Base-by-base conservation (phyloP, 2,329 filamentous ascomycete species). In the Penicillium sp. region DNA sequence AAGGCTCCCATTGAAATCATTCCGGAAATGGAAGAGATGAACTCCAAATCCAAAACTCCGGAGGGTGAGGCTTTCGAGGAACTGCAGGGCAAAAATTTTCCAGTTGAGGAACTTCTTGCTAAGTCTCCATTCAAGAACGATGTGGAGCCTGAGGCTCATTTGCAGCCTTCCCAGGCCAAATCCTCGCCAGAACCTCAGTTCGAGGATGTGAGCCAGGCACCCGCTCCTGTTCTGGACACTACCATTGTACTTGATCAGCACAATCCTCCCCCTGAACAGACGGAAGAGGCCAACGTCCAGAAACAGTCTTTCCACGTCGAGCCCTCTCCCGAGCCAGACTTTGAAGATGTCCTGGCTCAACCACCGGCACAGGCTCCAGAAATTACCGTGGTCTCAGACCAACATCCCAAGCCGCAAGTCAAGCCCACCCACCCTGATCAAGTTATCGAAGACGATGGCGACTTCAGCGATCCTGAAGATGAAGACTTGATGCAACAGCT, bases 391-490 rank as follows among this genome's bases (percentile, higher is more conserved):
- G 64, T 71, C 6, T 54, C 65, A 23, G 62, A 69, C 8, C 65
- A 67, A 9, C 28, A 51, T 7, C 29, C 33, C 8, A 44, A 51
- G 9, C 49, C 62, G 24, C 52, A 49, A 24, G 47, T 42, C 48
- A 59, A 53, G 18, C 24, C 42, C 21, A 53, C 54, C 36, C 53
- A 54, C 21, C 44, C 62, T 34, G 71, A 70, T 10, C 58, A 63
- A 33, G 58, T 71, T 9, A 51, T 62, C 18, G 70, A 75, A 33
- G 77, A 82, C 34, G 76, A 81, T 29, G 84, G 86, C 45, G 83
- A 86, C 18, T 86, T 87, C 62, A 94, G 89, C 31, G 93, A 97
- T 59, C 88, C 90, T 0, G 94, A 96, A 71, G 93, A 97, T 57
- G 92, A 92, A 67, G 91, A 96, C 62, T 80, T 99, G 6, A 81